Base-by-base conservation (phyloP, 1,284 basidiomycete species). In the Boletus hoseneyae region DNA sequence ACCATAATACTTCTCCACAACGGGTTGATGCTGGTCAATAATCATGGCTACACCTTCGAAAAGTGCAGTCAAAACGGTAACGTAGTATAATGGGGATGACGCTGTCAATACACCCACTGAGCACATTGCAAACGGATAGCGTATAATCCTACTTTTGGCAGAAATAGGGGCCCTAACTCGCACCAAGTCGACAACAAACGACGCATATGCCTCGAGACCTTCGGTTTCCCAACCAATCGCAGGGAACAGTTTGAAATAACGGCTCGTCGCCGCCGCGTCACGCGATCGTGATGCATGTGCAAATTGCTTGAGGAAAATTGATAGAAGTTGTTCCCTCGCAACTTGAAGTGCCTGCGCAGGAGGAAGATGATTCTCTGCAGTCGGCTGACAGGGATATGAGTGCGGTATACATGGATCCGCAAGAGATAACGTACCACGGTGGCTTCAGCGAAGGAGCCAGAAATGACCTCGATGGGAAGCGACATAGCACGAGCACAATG, bases 1-100 rank as follows among this genome's bases (percentile, higher is more conserved):
- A 0, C 94, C 97, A 62, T 99, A 99, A 68, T 99, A 97, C 69
- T 96, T 96, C 67, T 98, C 95, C 1, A 99, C 96, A 1, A 99
- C 84, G 1, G 94, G 91, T 62, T 97, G 94, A 66, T 99, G 97
- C 64, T 97, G 94, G 62, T 96, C 94, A 36, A 99, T 87, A 54
- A 99, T 93, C 73, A 92, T 83, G 1, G 96, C 97, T 38, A 99
- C 87, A 48, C 89, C 90, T 71, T 99, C 97, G 58, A 98, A 95
- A 1, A 99, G 77, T 2, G 88, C 85, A 0, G 94, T 97, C 45
- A 97, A 72, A 4, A 85, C 78, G 4, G 90, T 85, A 54, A 95
- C 83, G 66, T 93, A 96, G 70, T 94, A 95, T 19, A 93, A 71
- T 0, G 93, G 87, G 1, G 92, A 94, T 11, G 91, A 93, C 1